A percentile compares a stretch with the other conserved stretches of the same genome.
Conservation (phyloP, 164 flowering plant species). For the Piper betle region DNA sequence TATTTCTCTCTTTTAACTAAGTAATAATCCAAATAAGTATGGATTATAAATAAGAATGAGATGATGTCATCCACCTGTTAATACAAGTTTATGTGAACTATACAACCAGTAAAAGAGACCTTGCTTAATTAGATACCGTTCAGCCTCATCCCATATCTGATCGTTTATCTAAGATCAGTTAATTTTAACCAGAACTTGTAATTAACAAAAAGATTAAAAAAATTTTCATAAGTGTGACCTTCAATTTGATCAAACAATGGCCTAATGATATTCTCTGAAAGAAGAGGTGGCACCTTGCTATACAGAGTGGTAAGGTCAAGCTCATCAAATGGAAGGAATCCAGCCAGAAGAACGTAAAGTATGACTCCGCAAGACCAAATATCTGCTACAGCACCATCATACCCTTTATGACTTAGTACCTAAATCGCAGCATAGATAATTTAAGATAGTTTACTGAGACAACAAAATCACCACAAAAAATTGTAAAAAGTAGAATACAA, state of each 20-base stretch:
- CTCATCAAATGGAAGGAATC: slow-evolving; percentile 97
- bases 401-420: slow-evolving; percentile 96
- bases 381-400: slow-evolving; percentile 92
- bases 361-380: slow-evolving; percentile 98
- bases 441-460: neutral
- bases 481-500: neutral
- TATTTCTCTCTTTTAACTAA: no score
- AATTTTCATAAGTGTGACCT: no score
- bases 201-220: no score
- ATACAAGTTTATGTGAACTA: no score
- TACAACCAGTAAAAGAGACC: no score
- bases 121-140: no score
- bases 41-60: no score
- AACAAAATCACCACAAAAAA: neutral
- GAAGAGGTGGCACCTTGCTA: slow-evolving; percentile 48
- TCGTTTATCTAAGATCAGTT: no score
- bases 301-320: slow-evolving; percentile 83
- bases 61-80: no score
- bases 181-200: no score
- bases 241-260: neutral
- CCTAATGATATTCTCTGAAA: neutral
- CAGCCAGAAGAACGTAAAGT: slow-evolving; percentile 91
- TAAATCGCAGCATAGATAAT: slow-evolving; percentile 13
- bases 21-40: no score
- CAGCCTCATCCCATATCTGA: no score